Base-by-base conservation (phyloP, 345 rosid species). In the Capsella bursapastoris region DNA sequence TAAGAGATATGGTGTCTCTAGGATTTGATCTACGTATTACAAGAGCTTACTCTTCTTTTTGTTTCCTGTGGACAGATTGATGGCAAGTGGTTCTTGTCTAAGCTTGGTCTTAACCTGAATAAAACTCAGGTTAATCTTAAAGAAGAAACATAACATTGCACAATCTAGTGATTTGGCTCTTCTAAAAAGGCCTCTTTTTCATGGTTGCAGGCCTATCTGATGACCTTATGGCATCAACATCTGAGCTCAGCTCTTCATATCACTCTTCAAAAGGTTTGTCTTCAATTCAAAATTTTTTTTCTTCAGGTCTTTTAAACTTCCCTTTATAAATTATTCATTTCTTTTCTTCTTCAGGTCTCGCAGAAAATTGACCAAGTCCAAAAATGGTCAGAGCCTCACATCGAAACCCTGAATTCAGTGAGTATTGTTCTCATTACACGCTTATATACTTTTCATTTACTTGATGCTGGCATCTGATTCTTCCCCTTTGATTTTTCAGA, bases 171-270 rank as follows among this genome's bases (percentile, higher is more conserved):
- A 59, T 11, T 25, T 12, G 6, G 27, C 64, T 66, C 18, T 43
- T 66, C 67, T 40, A 5, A 29, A 45, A 0, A 56, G 15, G 5
- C n/a, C 16, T 16, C 0, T n/a, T 6, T 53, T n/a, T 28, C 38
- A 4, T 72, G 2, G 44, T 11, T 71, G 65, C 79, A 85, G 84
- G 78, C 78, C 22, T 72, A 64, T 62, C 22, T 68, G 11, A 28
- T 27, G 57, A 68, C 75, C 51, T 59, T 38, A 34, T 85, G 88
- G 88, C 70, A 76, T 63, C 80, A 83, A 41, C 80, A 72, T 60
- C 72, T 77, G 44, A 66, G 53, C 51, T 84, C 84, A n/a, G 68
- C 67, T 44, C 68, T 82, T 61, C 76, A 70, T 57, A 37, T 76
- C 4, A 59, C 78, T 45, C 63, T 80, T 66, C 58, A 64, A 58